Evolutionary conservation across 2,329 filamentous ascomycete species (phyloP).

Genomic region (Exophiala xenobiotica): DNA sequence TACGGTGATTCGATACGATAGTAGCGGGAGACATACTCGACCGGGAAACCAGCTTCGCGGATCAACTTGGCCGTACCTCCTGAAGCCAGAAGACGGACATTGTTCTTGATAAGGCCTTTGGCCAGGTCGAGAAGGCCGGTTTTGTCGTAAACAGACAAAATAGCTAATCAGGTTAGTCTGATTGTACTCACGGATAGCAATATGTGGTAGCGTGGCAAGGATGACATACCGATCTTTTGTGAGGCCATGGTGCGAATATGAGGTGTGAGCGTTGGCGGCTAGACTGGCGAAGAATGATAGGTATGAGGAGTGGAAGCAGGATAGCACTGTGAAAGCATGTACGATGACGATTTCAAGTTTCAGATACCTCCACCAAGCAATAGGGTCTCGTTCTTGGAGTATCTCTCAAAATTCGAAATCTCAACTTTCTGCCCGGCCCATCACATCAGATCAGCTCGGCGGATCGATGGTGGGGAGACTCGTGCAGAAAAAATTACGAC

Average conservation of each 20-base stretch:
- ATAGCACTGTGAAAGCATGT: too few relatives aligned
- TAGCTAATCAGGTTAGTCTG: slow-evolving; percentile 55
- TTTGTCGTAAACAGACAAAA: slow-evolving; percentile 98
- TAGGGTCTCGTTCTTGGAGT: too few relatives aligned
- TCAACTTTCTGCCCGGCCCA: too few relatives aligned
- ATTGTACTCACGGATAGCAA: neutral
- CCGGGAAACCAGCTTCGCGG: slow-evolving; percentile 89
- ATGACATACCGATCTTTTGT: slow-evolving; percentile 26
- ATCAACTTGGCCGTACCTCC: slow-evolving; percentile 96
- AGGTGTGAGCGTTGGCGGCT: too few relatives aligned
- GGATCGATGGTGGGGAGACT: neutral
- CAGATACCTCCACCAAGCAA: too few relatives aligned
- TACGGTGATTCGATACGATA: slow-evolving; percentile 2
- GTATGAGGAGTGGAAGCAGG: too few relatives aligned
- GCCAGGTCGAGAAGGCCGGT: slow-evolving; percentile 89
- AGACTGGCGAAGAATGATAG: too few relatives aligned
- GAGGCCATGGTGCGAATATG: slow-evolving; percentile 14
- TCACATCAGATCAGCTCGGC: too few relatives aligned
- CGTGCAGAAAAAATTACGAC: neutral
- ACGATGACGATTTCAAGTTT: too few relatives aligned
- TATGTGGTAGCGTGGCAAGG: neutral
- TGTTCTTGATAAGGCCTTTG: slow-evolving; percentile 82
- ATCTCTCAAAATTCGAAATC: neutral
- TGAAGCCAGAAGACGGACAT: slow-evolving; percentile 90
- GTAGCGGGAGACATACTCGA: slow-evolving; percentile 63